Evolutionary conservation across 495 filamentous ascomycete genomes (phyloP).

Genomic region (Copromyces sp.): DNA sequence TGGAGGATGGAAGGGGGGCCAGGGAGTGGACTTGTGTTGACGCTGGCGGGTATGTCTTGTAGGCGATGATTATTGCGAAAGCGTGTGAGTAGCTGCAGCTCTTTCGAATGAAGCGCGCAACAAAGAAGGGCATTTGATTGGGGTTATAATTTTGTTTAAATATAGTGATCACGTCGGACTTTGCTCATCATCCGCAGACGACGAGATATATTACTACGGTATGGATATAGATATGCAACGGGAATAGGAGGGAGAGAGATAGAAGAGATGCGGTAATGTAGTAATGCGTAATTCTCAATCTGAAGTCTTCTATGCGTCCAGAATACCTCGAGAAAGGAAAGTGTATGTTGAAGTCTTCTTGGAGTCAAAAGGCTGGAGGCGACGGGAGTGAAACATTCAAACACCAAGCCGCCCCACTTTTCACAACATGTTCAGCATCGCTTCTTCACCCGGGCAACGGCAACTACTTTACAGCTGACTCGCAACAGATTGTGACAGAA

Average conservation of each 20-base stretch:
- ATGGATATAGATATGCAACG: neutral
- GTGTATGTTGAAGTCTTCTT: neutral
- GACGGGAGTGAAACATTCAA: neutral
- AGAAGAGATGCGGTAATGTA: neutral
- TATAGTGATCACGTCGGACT: neutral
- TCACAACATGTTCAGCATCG: neutral
- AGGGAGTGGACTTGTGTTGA: conserved; percentile 48
- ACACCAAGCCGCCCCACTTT: neutral
- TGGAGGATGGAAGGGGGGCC: conserved; percentile 56
- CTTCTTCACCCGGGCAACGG: neutral
- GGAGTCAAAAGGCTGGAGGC: neutral
- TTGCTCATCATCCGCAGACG: neutral
- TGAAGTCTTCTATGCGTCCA: neutral
- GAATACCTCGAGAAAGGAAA: neutral
- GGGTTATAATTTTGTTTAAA: neutral
- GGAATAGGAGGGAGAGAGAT: neutral
- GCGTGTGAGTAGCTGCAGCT: neutral
- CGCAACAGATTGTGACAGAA: neutral
- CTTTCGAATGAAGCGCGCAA: neutral
- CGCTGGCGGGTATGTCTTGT: conserved; percentile 50
- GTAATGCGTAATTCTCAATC: neutral
- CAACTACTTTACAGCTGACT: neutral
- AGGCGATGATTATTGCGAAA: neutral
- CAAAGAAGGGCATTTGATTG: neutral
- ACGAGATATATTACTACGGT: neutral